These are phyloP conservation scores for Populus alba DNA, from an alignment of 345 rosid genomes.

Conservation along the genomic window DNA sequence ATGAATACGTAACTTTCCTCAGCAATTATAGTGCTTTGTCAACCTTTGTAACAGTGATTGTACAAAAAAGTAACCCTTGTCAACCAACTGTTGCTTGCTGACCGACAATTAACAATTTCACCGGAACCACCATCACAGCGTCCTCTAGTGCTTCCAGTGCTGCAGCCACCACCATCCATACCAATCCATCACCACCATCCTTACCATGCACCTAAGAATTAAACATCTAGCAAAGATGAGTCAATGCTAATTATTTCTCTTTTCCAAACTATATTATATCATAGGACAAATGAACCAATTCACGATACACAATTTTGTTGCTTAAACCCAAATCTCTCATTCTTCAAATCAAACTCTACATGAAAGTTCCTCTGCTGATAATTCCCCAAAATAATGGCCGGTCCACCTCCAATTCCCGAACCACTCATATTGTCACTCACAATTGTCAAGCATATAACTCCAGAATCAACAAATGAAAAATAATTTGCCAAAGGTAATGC, in stretches of 20 bases:
- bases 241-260: not conserved
- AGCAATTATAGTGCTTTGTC: not conserved
- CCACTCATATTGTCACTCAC: constrained; percentile 33
- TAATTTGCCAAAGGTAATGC: constrained; percentile 59
- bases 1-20: not conserved
- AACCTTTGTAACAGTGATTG: not conserved
- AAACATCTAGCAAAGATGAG: not conserved
- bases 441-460: constrained; percentile 47
- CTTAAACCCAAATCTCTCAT: constrained; percentile 68
- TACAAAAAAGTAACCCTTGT: not conserved
- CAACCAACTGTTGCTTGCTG: not conserved
- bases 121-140: not conserved
- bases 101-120: not conserved
- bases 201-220: not conserved
- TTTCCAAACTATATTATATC: not conserved
- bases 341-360: constrained; percentile 68
- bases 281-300: not conserved
- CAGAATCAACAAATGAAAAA: constrained; percentile 36
- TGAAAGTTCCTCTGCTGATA: constrained; percentile 81
- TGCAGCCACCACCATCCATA: not conserved
- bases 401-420: constrained; percentile 40
- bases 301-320: constrained; percentile 43
- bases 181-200: not conserved
- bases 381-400: constrained; percentile 75
- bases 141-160: not conserved